Conservation (phyloP, 208 protist species). For the Porcisia hertigi region DNA sequence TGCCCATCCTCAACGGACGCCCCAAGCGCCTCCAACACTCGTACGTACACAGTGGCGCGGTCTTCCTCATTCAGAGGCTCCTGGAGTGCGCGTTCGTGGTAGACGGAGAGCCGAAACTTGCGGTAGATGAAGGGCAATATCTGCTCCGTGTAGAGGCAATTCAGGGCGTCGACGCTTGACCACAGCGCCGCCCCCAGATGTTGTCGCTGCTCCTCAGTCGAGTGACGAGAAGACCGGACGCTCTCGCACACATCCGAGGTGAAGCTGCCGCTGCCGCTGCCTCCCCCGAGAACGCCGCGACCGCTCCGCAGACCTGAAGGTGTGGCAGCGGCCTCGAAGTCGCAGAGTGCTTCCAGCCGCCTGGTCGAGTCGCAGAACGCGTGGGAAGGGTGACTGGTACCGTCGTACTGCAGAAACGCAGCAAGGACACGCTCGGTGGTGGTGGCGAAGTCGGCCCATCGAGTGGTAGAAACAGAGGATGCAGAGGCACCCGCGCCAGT, state of each 20-base stretch:
- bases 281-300: background rate
- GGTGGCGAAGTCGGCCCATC: conserved; percentile 23
- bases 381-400: conserved; percentile 22
- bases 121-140: conserved; percentile 42
- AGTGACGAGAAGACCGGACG: background rate
- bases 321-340: background rate
- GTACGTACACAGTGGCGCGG: conserved; percentile 36
- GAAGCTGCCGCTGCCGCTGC: conserved; percentile 4
- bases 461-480: too few relatives aligned
- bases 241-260: background rate
- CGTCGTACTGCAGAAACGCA: conserved; percentile 58
- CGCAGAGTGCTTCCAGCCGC: conserved; percentile 1
- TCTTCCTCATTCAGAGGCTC: conserved; percentile 34
- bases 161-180: conserved; percentile 33
- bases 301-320: too few relatives aligned
- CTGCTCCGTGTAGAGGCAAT: conserved; percentile 31
- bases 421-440: conserved; percentile 36
- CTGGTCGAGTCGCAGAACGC: conserved; percentile 27
- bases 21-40: conserved; percentile 36
- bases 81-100: conserved; percentile 27
- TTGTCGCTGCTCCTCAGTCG: background rate
- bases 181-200: conserved; percentile 23
- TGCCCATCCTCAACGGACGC: conserved; percentile 30
- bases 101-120: conserved; percentile 39
- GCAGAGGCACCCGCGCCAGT: too few relatives aligned